Percentiles rank a stretch among this genome's conserved stretches.
Conservation (phyloP, 805 yeast species). For the Myxozyma geophila region DNA sequence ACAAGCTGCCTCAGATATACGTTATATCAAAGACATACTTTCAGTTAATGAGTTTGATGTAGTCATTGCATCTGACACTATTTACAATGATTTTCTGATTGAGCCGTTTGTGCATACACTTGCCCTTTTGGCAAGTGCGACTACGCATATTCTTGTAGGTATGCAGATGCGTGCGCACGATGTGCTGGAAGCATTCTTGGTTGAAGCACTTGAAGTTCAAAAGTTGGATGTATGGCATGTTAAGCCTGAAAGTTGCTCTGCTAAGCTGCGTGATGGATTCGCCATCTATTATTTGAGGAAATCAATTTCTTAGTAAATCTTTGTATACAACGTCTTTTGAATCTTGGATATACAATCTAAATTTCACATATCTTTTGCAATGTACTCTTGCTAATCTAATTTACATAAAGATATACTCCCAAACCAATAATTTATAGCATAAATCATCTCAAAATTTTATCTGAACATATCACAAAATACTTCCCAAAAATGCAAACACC, state of each 20-base stretch:
- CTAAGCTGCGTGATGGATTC: constrained; percentile 51
- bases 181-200: constrained; percentile 55
- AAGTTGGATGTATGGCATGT: constrained; percentile 49
- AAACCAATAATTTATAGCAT: no score
- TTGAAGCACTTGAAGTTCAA: constrained; percentile 40
- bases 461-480: no score
- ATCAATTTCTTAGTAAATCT: background rate
- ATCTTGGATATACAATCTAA: background rate
- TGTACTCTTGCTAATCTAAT: no score
- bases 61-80: constrained; percentile 66
- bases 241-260: constrained; percentile 44
- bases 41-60: constrained; percentile 44
- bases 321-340: background rate
- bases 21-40: constrained; percentile 36
- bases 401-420: no score
- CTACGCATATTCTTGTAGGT: constrained; percentile 51
- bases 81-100: constrained; percentile 65
- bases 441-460: no score
- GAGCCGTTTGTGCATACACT: constrained; percentile 55
- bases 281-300: constrained; percentile 49
- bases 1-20: constrained; percentile 46
- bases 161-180: constrained; percentile 61
- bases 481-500: no score
- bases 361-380: background rate
- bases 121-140: constrained; percentile 44